Percentiles rank a stretch among this genome's conserved stretches.
Conservation (phyloP, 208 protist genomes). For the Borovskyia barvae region DNA sequence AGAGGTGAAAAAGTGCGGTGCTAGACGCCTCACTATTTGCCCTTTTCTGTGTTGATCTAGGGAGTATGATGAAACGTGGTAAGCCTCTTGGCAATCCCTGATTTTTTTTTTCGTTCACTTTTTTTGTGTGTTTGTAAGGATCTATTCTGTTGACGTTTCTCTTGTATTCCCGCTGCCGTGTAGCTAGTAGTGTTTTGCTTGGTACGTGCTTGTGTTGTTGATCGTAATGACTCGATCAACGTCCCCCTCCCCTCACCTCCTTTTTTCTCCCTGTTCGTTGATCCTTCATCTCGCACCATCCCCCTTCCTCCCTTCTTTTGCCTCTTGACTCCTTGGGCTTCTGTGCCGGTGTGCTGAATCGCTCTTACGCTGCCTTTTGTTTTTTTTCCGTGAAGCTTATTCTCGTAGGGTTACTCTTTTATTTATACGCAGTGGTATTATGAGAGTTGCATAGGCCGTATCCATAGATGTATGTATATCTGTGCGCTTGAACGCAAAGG, state of each 20-base stretch:
- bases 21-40: too few relatives aligned
- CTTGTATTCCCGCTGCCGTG: not conserved
- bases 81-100: too few relatives aligned
- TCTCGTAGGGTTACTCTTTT: too few relatives aligned
- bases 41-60: not conserved
- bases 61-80: too few relatives aligned
- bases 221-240: not conserved
- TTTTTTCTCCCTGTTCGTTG: not conserved
- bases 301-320: not conserved
- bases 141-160: not conserved
- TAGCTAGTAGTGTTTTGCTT: not conserved
- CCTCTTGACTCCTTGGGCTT: not conserved
- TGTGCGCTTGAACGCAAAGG: not conserved
- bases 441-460: too few relatives aligned
- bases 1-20: not conserved
- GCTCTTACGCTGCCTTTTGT: slow-evolving; percentile 5
- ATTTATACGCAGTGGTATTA: too few relatives aligned
- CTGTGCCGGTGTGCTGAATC: too few relatives aligned
- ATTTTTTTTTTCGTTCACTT: not conserved
- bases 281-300: not conserved
- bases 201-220: not conserved
- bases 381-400: not conserved
- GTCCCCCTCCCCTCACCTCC: not conserved
- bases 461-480: too few relatives aligned
- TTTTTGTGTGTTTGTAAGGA: not conserved